Evolutionary conservation across 768 basidiomycete species (phyloP), one percentile per base, ranked within the genome.

Genomic region (Baorangia bicolor): DNA sequence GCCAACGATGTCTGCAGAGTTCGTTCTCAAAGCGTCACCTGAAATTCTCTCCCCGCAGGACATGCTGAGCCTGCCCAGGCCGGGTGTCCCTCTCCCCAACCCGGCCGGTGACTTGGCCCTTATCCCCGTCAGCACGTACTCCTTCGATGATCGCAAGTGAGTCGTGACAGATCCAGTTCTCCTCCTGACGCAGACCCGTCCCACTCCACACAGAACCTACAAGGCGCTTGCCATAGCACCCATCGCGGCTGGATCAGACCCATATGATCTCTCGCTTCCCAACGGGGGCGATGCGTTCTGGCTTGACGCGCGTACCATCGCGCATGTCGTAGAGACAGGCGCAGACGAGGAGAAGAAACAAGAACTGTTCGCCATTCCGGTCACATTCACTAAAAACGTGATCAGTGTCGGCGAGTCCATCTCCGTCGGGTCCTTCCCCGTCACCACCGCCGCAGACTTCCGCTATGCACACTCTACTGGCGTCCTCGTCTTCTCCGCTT

Each of bases 401-500:
- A 65, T 83, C 49, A 68, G 58, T 33, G 59, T 71, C 28, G 65
- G 77, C 25, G 70, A 78, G 44, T 55, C 75, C n/a, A 57, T 58
- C 31, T 67, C 82, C 3, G 75, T 90, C 42, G 88, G 85, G 45
- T 81, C 77, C 35, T 81, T 92, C 67, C 90, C 90, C 10, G 84
- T 86, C 41, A 81, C 82, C 52, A 80, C 82, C 30, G 82, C 83
- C 1, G 72, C 81, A 42, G 90, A 91, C 74, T 93, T 92, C 75
- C 82, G 81, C 49, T 89, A 83, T 67, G 80, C 80, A 28, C 60
- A 75, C 27, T 65, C 73, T n/a, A 74, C 81, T 5, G 82, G 83
- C 16, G 63, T 79, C 43, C 81, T 99, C 35, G 85, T 92, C 7
- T 98, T 99, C 76, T 90, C 92, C 0, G 92, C 90, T 33, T 78